Percentiles rank a stretch among this genome's conserved stretches.
Evolutionary conservation across 306 rosid species (phyloP).

Genomic region (Urtica urens): DNA sequence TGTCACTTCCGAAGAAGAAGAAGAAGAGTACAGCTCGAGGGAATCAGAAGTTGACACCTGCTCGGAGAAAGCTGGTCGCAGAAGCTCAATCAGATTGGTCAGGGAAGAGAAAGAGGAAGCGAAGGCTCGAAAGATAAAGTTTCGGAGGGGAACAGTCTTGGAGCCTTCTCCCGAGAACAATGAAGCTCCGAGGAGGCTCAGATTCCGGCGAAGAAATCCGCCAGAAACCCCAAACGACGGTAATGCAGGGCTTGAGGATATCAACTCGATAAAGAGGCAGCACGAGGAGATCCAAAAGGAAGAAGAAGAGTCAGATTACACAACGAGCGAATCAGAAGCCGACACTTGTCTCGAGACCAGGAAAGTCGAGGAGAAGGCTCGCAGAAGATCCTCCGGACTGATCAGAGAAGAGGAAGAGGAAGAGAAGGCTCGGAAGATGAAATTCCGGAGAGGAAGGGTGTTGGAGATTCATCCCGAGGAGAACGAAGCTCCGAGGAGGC

Average conservation of each 20-base stretch:
- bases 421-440: constrained; percentile 25
- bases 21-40: constrained; percentile 36
- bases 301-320: constrained; percentile 40
- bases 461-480: constrained; percentile 36
- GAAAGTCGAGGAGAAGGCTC: constrained; percentile 30
- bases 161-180: constrained; percentile 31
- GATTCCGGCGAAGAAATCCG: no score
- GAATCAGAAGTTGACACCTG: constrained; percentile 38
- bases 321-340: constrained; percentile 40
- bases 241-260: no score
- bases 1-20: constrained; percentile 33
- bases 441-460: constrained; percentile 58
- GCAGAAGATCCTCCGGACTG: constrained; percentile 21
- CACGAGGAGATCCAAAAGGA: constrained; percentile 21
- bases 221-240: no score
- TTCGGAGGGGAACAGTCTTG: constrained; percentile 57
- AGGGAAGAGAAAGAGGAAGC: constrained; percentile 29
- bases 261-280: no score
- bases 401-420: constrained; percentile 30
- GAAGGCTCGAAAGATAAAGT: constrained; percentile 31
- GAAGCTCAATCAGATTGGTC: constrained; percentile 19
- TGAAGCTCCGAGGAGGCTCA: constrained; percentile 53
- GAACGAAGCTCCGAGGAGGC: constrained; percentile 49
- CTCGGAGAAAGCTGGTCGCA: constrained; percentile 31
- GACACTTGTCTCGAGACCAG: constrained; percentile 27